phyloP scores from a whole-genome alignment of 139 green algal species.

The Tetradesmus obliquus region DNA sequence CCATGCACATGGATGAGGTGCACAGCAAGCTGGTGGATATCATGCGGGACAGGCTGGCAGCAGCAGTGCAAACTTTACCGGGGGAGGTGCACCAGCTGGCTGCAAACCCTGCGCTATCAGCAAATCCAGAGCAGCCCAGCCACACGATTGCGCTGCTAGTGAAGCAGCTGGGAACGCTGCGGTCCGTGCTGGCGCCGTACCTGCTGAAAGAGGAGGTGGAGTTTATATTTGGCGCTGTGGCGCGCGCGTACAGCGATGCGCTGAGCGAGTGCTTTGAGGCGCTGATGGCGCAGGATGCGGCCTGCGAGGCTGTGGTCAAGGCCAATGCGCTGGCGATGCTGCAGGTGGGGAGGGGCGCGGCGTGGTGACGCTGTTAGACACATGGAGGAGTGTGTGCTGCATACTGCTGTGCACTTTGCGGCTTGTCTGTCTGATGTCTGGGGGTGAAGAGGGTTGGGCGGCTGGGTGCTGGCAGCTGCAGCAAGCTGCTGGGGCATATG shows the following conservation, averaged over 20 bases:
- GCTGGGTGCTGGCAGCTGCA: no score
- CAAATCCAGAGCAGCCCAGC: conserved; percentile 36
- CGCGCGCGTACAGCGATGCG: conserved; percentile 65
- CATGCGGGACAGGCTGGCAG: conserved; percentile 79
- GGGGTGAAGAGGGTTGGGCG: no score
- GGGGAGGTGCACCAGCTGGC: conserved; percentile 54
- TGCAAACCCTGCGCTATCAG: background rate
- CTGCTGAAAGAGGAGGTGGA: conserved; percentile 79
- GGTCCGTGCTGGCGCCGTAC: conserved; percentile 80
- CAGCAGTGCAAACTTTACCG: conserved; percentile 65
- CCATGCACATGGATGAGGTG: conserved; percentile 83
- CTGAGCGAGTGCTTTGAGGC: conserved; percentile 69
- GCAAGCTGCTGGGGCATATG: no score
- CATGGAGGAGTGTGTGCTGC: background rate
- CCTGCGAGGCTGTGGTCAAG: conserved; percentile 55
- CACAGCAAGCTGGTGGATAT: conserved; percentile 95
- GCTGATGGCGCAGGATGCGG: conserved; percentile 48
- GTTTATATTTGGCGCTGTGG: conserved; percentile 85
- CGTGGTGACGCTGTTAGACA: background rate
- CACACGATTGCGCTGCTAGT: conserved; percentile 55
- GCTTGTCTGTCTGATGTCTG: background rate
- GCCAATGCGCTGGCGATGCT: conserved; percentile 60
- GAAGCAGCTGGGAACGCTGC: conserved; percentile 69
- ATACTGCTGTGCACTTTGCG: background rate
- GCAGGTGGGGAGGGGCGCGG: conserved; percentile 10